These are phyloP conservation scores for Mucor plumbeus DNA, from an alignment of 371 early-diverging fungal genomes.

Conservation along the genomic window DNA sequence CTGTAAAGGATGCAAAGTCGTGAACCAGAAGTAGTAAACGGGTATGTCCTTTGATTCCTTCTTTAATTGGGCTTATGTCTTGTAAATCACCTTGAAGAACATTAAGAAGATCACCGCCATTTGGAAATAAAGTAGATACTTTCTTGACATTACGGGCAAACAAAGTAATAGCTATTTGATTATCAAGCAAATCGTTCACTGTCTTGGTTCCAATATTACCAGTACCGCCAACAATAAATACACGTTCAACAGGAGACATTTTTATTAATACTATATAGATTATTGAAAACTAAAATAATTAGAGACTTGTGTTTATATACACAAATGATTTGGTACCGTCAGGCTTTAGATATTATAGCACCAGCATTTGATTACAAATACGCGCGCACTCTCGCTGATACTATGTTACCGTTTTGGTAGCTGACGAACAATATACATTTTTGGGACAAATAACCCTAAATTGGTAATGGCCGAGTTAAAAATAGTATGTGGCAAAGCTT, in stretches of 20 bases:
- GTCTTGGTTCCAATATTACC: conserved; percentile 31
- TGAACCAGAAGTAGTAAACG: conserved; percentile 35
- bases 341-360: too few relatives aligned
- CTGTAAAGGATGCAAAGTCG: conserved; percentile 10
- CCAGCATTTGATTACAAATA: too few relatives aligned
- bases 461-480: too few relatives aligned
- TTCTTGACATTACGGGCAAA: conserved; percentile 31
- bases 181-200: conserved; percentile 24
- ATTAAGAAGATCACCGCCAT: not conserved
- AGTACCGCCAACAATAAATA: conserved; percentile 41
- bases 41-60: conserved; percentile 31
- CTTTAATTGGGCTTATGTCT: conserved; percentile 26
- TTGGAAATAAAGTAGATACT: conserved; percentile 13
- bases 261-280: not conserved
- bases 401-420: too few relatives aligned
- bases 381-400: too few relatives aligned
- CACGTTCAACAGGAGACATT: conserved; percentile 11
- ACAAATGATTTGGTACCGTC: too few relatives aligned
- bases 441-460: too few relatives aligned
- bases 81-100: conserved; percentile 37
- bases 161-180: conserved; percentile 21
- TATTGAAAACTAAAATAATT: too few relatives aligned
- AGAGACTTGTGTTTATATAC: too few relatives aligned
- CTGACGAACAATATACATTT: too few relatives aligned
- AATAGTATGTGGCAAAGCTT: too few relatives aligned